Conservation (phyloP, 192 early-diverging fungal species). For the Spizellomyces punctatus region DNA sequence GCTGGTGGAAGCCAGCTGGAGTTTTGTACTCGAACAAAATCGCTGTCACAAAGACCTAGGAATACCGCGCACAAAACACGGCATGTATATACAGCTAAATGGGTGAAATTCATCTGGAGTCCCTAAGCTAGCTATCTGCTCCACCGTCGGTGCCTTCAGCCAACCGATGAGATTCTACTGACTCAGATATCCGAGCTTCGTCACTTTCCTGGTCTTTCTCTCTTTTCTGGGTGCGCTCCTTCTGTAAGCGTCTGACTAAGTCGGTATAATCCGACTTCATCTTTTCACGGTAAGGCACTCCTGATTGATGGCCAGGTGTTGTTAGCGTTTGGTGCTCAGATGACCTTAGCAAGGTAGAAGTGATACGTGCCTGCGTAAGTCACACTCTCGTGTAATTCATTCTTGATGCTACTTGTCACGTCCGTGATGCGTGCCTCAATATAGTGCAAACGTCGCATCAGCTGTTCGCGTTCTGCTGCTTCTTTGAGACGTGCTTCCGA, state of each 20-base stretch:
- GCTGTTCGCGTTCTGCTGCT: constrained; percentile 48
- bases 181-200: too few relatives aligned
- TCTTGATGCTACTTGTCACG: constrained; percentile 44
- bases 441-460: constrained; percentile 43
- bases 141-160: too few relatives aligned
- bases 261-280: constrained; percentile 58
- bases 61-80: too few relatives aligned
- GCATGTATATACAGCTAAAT: too few relatives aligned
- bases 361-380: constrained; percentile 48
- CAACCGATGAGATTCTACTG: too few relatives aligned
- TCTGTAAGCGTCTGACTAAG: constrained; percentile 26
- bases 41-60: too few relatives aligned
- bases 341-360: too few relatives aligned
- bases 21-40: too few relatives aligned
- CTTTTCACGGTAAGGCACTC: constrained; percentile 56
- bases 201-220: too few relatives aligned
- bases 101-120: too few relatives aligned
- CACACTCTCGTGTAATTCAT: constrained; percentile 53
- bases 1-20: too few relatives aligned
- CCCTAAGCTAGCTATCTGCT: too few relatives aligned
- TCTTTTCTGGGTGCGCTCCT: not conserved
- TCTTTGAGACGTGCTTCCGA: constrained; percentile 51
- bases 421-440: constrained; percentile 45
- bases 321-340: not conserved
- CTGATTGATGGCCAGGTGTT: constrained; percentile 23